phyloP scores from a whole-genome alignment of 805 yeast species.

The Saccharomycopsis schoenii region DNA sequence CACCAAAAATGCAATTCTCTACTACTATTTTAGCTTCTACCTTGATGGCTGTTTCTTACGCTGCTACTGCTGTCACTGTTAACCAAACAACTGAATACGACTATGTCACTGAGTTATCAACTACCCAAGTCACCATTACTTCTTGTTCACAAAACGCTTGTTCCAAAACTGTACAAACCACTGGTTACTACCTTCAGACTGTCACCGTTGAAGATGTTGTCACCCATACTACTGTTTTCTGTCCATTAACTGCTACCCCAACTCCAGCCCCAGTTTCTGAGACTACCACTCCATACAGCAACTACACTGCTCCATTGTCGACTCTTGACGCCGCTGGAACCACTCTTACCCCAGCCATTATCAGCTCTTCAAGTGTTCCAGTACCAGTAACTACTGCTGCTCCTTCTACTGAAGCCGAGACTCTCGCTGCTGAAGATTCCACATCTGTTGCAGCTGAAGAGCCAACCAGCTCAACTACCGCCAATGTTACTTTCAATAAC shows the following conservation, averaged over 20 bases:
- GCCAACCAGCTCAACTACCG: background rate
- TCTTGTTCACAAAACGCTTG: slow-evolving; percentile 16
- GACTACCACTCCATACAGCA: background rate
- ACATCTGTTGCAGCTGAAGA: background rate
- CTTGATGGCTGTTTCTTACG: background rate
- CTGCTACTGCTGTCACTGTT: slow-evolving; percentile 3
- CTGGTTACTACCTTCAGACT: slow-evolving; percentile 16
- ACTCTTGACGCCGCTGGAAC: background rate
- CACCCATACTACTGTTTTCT: slow-evolving; percentile 17
- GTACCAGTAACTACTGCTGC: background rate
- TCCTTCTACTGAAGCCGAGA: background rate
- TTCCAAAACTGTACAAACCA: slow-evolving; percentile 12
- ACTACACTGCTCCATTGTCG: background rate
- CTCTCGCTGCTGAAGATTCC: slow-evolving; percentile 5
- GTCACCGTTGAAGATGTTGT: slow-evolving; percentile 12
- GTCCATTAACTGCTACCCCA: slow-evolving; percentile 14
- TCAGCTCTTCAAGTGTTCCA: background rate
- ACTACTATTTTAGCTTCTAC: background rate
- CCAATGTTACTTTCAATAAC: background rate
- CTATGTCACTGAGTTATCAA: slow-evolving; percentile 7
- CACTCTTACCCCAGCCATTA: background rate
- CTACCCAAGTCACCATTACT: slow-evolving; percentile 16
- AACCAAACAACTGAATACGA: slow-evolving; percentile 2
- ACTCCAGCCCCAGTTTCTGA: background rate
- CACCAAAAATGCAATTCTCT: slow-evolving; percentile 1